These are phyloP conservation scores for Pseudozyma tsukubaensis DNA, from an alignment of 1,284 basidiomycete species.

Conservation along the genomic window DNA sequence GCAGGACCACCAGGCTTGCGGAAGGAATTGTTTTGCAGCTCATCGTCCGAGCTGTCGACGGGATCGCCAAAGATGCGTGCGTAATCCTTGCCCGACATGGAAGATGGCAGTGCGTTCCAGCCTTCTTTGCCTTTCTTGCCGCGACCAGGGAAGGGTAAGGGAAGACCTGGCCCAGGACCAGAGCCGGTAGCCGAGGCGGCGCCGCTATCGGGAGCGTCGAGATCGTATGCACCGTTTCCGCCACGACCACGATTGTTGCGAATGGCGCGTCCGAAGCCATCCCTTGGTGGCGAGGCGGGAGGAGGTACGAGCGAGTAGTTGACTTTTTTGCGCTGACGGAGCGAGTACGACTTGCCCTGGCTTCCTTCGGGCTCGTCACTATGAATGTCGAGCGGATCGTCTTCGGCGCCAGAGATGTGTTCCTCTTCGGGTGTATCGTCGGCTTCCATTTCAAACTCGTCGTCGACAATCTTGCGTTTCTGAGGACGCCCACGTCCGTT, in stretches of 20 bases:
- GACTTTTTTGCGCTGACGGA: conserved; percentile 66
- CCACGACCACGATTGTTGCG: conserved; percentile 34
- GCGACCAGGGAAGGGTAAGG: conserved; percentile 49
- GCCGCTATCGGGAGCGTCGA: conserved; percentile 25
- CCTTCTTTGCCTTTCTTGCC: conserved; percentile 57
- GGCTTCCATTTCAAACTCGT: conserved; percentile 45
- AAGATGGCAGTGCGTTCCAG: conserved; percentile 58
- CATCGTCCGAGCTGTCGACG: conserved; percentile 65
- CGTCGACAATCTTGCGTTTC: conserved; percentile 28
- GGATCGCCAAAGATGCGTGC: conserved; percentile 63
- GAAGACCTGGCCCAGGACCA: conserved; percentile 22
- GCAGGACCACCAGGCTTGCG: conserved; percentile 44
- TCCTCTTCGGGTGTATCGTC: conserved; percentile 49
- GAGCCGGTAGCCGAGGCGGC: conserved; percentile 12
- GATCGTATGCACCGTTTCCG: conserved; percentile 34
- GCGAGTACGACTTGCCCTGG: conserved; percentile 56
- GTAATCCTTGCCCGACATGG: conserved; percentile 66
- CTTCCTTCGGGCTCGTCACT: conserved; percentile 53
- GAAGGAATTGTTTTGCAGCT: conserved; percentile 50
- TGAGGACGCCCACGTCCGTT: conserved; percentile 21
- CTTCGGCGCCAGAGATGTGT: conserved; percentile 38
- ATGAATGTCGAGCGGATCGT: conserved; percentile 53
- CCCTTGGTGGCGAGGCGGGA: conserved; percentile 52
- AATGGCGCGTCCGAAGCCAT: conserved; percentile 61
- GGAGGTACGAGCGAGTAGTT: conserved; percentile 65